Percentiles rank a stretch among this genome's conserved stretches.
Evolutionary conservation across 78 protist species (phyloP).

Genomic region (Dictyostelium citrinum): DNA sequence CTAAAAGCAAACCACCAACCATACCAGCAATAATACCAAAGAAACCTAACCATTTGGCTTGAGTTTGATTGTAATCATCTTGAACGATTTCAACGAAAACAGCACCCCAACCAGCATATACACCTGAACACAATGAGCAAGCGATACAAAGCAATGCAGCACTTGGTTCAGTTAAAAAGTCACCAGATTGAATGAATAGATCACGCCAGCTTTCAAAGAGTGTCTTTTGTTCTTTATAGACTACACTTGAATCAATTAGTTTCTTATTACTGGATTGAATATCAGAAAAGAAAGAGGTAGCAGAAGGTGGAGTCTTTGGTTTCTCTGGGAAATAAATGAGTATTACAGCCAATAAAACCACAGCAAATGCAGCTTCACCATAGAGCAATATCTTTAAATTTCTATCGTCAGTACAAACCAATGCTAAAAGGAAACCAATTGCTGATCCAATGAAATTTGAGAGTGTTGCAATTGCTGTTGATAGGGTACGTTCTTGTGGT

Average conservation of each 20-base stretch:
- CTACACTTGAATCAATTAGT: background rate
- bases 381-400: background rate
- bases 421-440: slow-evolving; percentile 46
- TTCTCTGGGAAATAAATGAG: slow-evolving; percentile 52
- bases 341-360: background rate
- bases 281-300: slow-evolving; percentile 14
- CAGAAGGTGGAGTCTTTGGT: slow-evolving; percentile 72
- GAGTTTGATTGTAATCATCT: background rate
- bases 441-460: slow-evolving; percentile 56
- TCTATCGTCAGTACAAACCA: background rate
- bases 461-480: slow-evolving; percentile 45
- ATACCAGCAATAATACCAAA: slow-evolving; percentile 69
- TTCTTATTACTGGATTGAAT: background rate
- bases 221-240: background rate
- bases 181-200: background rate
- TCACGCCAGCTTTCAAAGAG: slow-evolving; percentile 48
- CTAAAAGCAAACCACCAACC: slow-evolving; percentile 36
- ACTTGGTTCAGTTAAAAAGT: background rate
- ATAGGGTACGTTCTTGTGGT: slow-evolving; percentile 35
- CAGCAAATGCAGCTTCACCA: slow-evolving; percentile 14
- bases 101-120: slow-evolving; percentile 51
- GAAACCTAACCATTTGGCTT: slow-evolving; percentile 76
- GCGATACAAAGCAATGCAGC: slow-evolving; percentile 13
- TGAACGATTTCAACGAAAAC: slow-evolving; percentile 28
- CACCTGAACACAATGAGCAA: slow-evolving; percentile 10